Base-by-base conservation (phyloP, 1,139 yeast genomes). In the Suhomyces maxii region DNA sequence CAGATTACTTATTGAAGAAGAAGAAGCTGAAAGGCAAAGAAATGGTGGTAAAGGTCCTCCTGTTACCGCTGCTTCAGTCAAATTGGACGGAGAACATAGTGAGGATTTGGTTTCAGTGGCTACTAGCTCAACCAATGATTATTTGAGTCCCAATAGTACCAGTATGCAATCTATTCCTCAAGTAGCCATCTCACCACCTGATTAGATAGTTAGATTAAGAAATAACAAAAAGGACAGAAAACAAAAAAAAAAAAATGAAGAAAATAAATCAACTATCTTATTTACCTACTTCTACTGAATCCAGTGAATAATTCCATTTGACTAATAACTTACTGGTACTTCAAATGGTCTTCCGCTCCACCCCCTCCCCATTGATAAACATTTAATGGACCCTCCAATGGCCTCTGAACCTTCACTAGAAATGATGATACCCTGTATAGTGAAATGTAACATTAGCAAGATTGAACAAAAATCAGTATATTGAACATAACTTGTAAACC, bases 1-100 rank as follows among this genome's bases (percentile, higher is more conserved):
- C 12, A 67, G 83, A 45, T 82, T 88, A 9, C 69, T 89, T 53
- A 73, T 84, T 44, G 91, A 84, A 50, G 96, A 88, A 58, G 91
- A 81, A 41, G 76, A 73, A 45, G 54, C 60, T 8, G 80, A 76
- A 38, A 36, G 51, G 26, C 49, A 46, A 25, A 34, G 35, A 13
- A 46, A 46, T 18, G 49, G 49, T 18, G 49, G 49, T 3, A 40
- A 39, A n/a, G 49, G 49, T 1, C 46, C 46, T 11, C 49, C 49
- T 3, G 39, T 46, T 8, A 46, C 49, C 11, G 49, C 49, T 26
- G 49, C 49, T 4, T 46, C 49, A 2, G 49, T 46, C 11, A 40
- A 39, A 9, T 34, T 46, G 25, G 46, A 18, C 7, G 38, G 38
- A 4, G 46, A 46, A 18, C 7, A 23, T 33, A 42, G 36, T 5